Evolutionary conservation across 2,329 filamentous ascomycete species (phyloP), one percentile per base, ranked within the genome.

Genomic region (Cladosporium sp.): DNA sequence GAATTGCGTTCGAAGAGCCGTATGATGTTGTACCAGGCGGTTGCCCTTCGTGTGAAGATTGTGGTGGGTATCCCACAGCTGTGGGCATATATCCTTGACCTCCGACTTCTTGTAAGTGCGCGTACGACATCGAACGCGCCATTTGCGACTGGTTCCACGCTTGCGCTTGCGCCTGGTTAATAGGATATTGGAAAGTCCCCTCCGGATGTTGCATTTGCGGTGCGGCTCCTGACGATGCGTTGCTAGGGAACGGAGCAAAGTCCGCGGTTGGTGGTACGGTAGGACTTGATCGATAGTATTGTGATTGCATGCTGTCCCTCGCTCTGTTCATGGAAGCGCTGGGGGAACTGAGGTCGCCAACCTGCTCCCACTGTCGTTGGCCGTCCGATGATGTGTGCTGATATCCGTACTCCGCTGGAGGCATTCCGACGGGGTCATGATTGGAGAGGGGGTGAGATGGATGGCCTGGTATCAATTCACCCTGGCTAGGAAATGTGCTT

Each of bases 261-360:
- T 63, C 60, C 49, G 49, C 60, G 18, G 51, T 32, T 11, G 60
- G 23, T 23, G 60, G 32, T 30, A 25, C 60, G 6, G 49, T 63
- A 4, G 60, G 48, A 48, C 60, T 63, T 5, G 60, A 56, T 26
- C 60, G 60, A 51, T 51, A 63, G 34, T 63, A 63, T n/a, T 63
- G 60, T 11, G 60, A 25, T 48, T 63, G 60, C 60, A 63, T 63
- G 34, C 60, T 63, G 49, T 63, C 60, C n/a, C 60, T 63, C 18
- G 49, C 23, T 25, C 60, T 23, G 36, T 56, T 39, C 49, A 63
- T 32, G n/a, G 49, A 36, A 23, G 49, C 32, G 21, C 23, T 63
- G 2, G 49, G 60, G 18, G 60, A 63, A 23, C 49, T 56, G 11
- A 63, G 18, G 11, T 54, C 34, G 23, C 34, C 26, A 8, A 63